These are phyloP conservation scores for Colletotrichum tanaceti DNA, from an alignment of 2,329 filamentous ascomycete genomes.

Conservation along the genomic window DNA sequence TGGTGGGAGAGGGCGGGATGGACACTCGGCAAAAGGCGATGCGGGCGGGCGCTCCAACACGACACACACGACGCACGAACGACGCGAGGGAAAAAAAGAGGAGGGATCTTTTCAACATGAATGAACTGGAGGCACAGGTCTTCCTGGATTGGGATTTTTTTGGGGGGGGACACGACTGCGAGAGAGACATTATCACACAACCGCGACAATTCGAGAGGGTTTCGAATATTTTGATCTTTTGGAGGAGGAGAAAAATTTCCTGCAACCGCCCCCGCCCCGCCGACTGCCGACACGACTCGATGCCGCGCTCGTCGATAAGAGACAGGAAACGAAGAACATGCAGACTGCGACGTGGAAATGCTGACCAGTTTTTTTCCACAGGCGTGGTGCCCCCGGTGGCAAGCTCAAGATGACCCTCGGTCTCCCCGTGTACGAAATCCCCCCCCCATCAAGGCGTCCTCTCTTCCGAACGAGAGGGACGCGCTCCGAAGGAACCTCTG, in stretches of 20 bases:
- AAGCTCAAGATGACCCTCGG: conserved; percentile 99
- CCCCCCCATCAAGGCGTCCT: not conserved
- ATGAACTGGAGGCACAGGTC: not conserved
- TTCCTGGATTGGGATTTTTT: not conserved
- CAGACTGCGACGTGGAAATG: conserved; percentile 49
- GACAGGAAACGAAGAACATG: conserved; percentile 1
- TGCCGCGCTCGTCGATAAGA: conserved; percentile 19
- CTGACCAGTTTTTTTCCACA: conserved; percentile 49
- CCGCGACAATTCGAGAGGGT: not conserved
- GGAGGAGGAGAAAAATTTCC: not conserved
- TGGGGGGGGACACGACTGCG: not conserved
- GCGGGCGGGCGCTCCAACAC: conserved; percentile 32
- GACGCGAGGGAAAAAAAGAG: conserved; percentile 35
- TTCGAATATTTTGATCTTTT: no score
- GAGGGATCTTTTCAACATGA: not conserved
- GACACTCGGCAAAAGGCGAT: conserved; percentile 16
- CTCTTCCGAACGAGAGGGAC: conserved; percentile 13
- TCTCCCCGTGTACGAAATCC: conserved; percentile 93
- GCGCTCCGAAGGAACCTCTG: conserved; percentile 10
- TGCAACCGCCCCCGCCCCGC: conserved; percentile 14
- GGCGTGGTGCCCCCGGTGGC: conserved; percentile 95
- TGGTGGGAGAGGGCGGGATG: conserved; percentile 32
- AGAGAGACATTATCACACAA: not conserved
- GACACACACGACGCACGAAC: conserved; percentile 19
- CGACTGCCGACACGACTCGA: conserved; percentile 20